Base-by-base conservation (phyloP, 2,329 filamentous ascomycete genomes). In the Verticillium tricorpus region DNA sequence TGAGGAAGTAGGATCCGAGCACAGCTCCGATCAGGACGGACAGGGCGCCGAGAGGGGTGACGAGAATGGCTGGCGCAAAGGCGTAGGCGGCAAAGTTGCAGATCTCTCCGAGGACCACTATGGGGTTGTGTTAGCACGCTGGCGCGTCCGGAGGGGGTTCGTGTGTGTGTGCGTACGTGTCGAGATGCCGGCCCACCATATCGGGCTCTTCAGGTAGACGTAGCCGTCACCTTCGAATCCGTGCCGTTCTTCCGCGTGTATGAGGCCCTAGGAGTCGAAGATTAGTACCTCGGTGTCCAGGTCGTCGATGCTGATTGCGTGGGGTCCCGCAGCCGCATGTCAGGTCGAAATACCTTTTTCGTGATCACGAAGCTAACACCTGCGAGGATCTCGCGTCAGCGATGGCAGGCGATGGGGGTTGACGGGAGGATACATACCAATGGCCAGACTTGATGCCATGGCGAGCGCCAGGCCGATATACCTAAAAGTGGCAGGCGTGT, bases 71-170 rank as follows among this genome's bases (percentile, higher is more conserved):
- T 50, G 95, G 95, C 67, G 95, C 95, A 77, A 98, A 99, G 8
- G 95, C 95, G 74, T 99, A 99, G 65, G 95, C 95, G 58, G 93
- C 93, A 74, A 99, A 99, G 77, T 99, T 99, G 78, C 93, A 96
- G 62, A 97, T 81, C 78, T 99, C 95, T 72, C 95, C 95, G 55
- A 96, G 78, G 64, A 93, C 90, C 86, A 99, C 92, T 96, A 70
- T 60, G 60, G 63, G 58, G 54, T 34, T 40, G 15, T 22, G 60
- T 69, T 58, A 64, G 61, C 50, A 22, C 56, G 31, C 17, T 58
- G 17, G 31, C 31, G 22, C 3, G 34, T 25, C 45, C 45, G 19
- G 45, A 56, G 57, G 22, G 15, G 6, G 58, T 28, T 9, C 17
- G 57, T 4, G 37, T 60, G n/a, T n/a, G 58, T n/a, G 50, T 45